Conservation (phyloP, 169 alveolate genomes). For the Theileria annulata region DNA sequence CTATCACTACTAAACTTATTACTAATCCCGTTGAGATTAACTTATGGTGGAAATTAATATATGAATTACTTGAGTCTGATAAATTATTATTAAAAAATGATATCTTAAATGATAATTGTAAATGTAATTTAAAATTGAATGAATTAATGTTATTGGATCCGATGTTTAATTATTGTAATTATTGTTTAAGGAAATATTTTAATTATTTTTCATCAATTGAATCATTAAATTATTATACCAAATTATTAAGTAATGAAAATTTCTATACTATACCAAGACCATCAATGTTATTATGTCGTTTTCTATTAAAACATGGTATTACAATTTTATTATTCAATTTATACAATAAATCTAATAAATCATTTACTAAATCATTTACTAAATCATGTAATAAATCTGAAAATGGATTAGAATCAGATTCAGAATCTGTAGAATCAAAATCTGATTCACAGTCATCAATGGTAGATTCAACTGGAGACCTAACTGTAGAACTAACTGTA, state of each 20-base stretch:
- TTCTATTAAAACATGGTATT: conserved; percentile 57
- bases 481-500: too few relatives aligned
- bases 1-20: too few relatives aligned
- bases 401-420: background rate
- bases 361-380: too few relatives aligned
- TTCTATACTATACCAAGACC: conserved; percentile 31
- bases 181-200: conserved; percentile 23
- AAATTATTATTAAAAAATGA: conserved; percentile 5
- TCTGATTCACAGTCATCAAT: conserved; percentile 16
- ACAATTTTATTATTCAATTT: conserved; percentile 34
- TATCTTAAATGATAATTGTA: conserved; percentile 5
- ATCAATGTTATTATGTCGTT: conserved; percentile 37
- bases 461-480: too few relatives aligned
- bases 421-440: conserved; percentile 31
- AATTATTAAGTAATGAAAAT: conserved; percentile 29
- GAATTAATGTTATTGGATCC: conserved; percentile 35
- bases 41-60: conserved; percentile 54
- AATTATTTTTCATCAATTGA: conserved; percentile 14
- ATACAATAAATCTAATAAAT: background rate
- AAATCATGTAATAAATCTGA: background rate
- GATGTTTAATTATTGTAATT: conserved; percentile 25
- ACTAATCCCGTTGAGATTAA: too few relatives aligned
- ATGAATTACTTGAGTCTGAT: conserved; percentile 31
- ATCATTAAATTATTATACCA: conserved; percentile 3
- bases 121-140: conserved; percentile 14